Conservation (phyloP, 495 filamentous ascomycete genomes). For the Podospora pseudopauciseta region DNA sequence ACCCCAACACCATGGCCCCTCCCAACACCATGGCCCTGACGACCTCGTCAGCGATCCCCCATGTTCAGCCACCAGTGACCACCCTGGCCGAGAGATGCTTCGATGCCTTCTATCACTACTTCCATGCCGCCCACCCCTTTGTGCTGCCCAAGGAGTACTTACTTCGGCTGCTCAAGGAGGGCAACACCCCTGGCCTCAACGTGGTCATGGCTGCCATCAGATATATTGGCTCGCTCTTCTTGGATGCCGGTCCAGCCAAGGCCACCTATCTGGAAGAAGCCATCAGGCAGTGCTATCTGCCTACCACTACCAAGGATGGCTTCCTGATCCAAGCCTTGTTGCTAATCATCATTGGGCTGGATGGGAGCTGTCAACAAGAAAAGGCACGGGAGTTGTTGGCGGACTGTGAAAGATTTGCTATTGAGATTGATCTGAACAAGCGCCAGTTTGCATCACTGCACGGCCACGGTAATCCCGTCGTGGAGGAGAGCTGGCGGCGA, state of each 20-base stretch:
- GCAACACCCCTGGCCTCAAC: constrained; percentile 32
- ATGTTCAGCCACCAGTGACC: constrained; percentile 30
- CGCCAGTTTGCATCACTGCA: constrained; percentile 46
- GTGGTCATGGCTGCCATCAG: constrained; percentile 60
- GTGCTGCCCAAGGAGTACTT: constrained; percentile 50
- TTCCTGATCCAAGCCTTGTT: constrained; percentile 75
- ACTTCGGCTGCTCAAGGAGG: constrained; percentile 43
- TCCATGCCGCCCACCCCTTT: constrained; percentile 68
- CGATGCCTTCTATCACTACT: constrained; percentile 59
- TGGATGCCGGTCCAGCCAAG: constrained; percentile 47
- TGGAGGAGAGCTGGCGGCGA: constrained; percentile 72
- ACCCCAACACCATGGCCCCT: constrained; percentile 30
- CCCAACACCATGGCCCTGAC: constrained; percentile 22
- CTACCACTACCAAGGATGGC: constrained; percentile 53
- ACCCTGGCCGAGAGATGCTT: constrained; percentile 49
- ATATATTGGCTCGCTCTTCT: constrained; percentile 63
- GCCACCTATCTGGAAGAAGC: constrained; percentile 57
- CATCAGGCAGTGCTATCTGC: constrained; percentile 49
- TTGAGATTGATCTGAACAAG: constrained; percentile 73
- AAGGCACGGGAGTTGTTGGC: constrained; percentile 63
- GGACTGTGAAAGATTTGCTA: constrained; percentile 63
- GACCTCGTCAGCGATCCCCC: constrained; percentile 12
- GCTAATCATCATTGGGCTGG: constrained; percentile 70
- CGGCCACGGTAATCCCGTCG: constrained; percentile 45
- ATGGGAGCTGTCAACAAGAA: constrained; percentile 66